phyloP scores from a whole-genome alignment of 1,284 basidiomycete species.

The Cerioporus squamosus region DNA sequence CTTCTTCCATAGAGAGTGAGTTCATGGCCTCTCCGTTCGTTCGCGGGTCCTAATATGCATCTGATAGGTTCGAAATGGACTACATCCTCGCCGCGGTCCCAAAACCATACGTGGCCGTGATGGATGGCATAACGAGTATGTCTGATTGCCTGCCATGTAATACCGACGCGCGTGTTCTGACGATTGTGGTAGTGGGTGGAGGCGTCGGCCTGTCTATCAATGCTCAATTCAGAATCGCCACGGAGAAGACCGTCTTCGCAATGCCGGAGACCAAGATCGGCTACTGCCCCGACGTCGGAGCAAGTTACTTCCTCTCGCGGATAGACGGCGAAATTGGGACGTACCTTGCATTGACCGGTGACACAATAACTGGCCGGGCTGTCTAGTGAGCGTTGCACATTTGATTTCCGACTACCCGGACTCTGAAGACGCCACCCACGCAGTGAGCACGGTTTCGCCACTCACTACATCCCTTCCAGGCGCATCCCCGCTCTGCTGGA shows the following conservation, averaged over 20 bases:
- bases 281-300: slow-evolving; percentile 91
- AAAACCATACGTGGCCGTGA: slow-evolving; percentile 89
- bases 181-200: slow-evolving; percentile 81
- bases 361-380: slow-evolving; percentile 73
- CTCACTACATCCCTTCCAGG: slow-evolving; percentile 85
- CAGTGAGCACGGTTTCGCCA: slow-evolving; percentile 89
- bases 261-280: slow-evolving; percentile 98
- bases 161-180: slow-evolving; percentile 18
- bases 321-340: slow-evolving; percentile 93
- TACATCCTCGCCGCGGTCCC: slow-evolving; percentile 79
- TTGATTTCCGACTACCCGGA: slow-evolving; percentile 7
- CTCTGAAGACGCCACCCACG: neutral
- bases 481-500: slow-evolving; percentile 73
- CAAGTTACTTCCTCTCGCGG: slow-evolving; percentile 86
- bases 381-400: slow-evolving; percentile 69
- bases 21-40: neutral
- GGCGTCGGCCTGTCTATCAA: slow-evolving; percentile 92
- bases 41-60: slow-evolving; percentile 3
- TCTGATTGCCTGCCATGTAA: neutral
- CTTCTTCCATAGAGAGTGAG: slow-evolving; percentile 92
- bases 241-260: slow-evolving; percentile 91
- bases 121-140: slow-evolving; percentile 92
- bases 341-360: slow-evolving; percentile 91
- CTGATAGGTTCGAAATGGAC: slow-evolving; percentile 85
- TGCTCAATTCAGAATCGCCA: slow-evolving; percentile 92